Conservation (phyloP, 441 rosid species). For the Pelargonium cotyledonis region DNA sequence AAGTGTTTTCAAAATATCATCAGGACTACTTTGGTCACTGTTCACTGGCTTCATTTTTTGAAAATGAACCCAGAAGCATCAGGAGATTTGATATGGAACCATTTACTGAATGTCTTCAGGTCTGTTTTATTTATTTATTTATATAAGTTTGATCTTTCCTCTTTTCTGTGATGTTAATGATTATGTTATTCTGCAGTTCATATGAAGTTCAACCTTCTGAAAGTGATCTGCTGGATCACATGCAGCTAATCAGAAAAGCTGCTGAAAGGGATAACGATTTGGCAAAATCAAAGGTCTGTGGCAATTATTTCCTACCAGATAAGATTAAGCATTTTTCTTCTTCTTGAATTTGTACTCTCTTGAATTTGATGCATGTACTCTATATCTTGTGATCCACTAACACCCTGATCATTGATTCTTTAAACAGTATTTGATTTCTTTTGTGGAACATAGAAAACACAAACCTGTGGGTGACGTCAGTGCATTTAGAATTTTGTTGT, state of each 20-base stretch:
- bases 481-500: neutral
- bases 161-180: neutral
- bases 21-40: conserved; percentile 28
- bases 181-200: conserved; percentile 19
- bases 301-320: neutral
- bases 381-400: neutral
- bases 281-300: conserved; percentile 36
- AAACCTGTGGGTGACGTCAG: conserved; percentile 22
- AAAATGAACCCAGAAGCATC: conserved; percentile 23
- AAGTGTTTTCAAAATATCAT: conserved; percentile 23
- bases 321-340: neutral
- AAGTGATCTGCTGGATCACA: conserved; percentile 35
- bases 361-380: neutral
- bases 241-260: conserved; percentile 31
- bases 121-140: neutral
- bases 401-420: conserved; percentile 10
- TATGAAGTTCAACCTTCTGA: conserved; percentile 35
- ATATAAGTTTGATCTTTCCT: neutral
- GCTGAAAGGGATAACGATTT: conserved; percentile 37
- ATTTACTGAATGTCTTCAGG: conserved; percentile 27
- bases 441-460: conserved; percentile 12
- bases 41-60: conserved; percentile 32
- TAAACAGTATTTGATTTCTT: conserved; percentile 24
- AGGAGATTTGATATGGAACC: conserved; percentile 23
- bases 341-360: neutral